Conservation (phyloP, 2,329 filamentous ascomycete genomes). For the Triangularia setosa region DNA sequence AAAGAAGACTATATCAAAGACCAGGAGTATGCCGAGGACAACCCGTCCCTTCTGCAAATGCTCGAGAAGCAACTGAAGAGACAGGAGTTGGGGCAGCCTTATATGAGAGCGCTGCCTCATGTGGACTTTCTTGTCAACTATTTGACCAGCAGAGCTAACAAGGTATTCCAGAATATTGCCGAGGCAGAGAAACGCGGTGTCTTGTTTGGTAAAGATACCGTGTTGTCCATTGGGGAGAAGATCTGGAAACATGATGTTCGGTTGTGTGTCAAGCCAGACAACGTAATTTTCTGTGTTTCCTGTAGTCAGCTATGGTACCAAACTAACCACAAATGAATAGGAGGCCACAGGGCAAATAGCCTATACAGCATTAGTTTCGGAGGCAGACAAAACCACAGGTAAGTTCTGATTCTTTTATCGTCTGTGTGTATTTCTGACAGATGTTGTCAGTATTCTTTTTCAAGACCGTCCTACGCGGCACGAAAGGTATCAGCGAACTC, state of each 20-base stretch:
- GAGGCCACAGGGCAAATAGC: slow-evolving; percentile 29
- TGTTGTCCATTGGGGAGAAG: slow-evolving; percentile 41
- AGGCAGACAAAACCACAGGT: slow-evolving; percentile 37
- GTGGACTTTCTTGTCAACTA: slow-evolving; percentile 62
- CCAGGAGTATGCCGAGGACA: slow-evolving; percentile 42
- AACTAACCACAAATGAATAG: not conserved
- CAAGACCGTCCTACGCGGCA: slow-evolving; percentile 46
- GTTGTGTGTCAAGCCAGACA: slow-evolving; percentile 43
- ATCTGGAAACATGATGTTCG: slow-evolving; percentile 54
- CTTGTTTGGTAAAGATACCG: slow-evolving; percentile 56
- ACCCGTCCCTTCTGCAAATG: slow-evolving; percentile 43
- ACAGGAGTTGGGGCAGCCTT: slow-evolving; percentile 42
- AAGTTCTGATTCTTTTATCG: slow-evolving; percentile 7
- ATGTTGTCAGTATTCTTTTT: slow-evolving; percentile 54
- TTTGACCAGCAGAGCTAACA: slow-evolving; percentile 54
- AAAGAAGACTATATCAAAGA: slow-evolving; percentile 49
- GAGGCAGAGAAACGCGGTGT: slow-evolving; percentile 66
- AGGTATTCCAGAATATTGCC: slow-evolving; percentile 64
- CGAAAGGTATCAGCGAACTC: slow-evolving; percentile 56
- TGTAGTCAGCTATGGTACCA: not conserved
- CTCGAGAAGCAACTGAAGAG: slow-evolving; percentile 48
- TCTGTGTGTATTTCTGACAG: not conserved
- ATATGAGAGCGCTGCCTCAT: slow-evolving; percentile 52
- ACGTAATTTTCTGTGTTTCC: slow-evolving; percentile 30
- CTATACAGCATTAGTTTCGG: slow-evolving; percentile 42